phyloP scores from a whole-genome alignment of 495 filamentous ascomycete genomes.

The Penicillium silybi region DNA sequence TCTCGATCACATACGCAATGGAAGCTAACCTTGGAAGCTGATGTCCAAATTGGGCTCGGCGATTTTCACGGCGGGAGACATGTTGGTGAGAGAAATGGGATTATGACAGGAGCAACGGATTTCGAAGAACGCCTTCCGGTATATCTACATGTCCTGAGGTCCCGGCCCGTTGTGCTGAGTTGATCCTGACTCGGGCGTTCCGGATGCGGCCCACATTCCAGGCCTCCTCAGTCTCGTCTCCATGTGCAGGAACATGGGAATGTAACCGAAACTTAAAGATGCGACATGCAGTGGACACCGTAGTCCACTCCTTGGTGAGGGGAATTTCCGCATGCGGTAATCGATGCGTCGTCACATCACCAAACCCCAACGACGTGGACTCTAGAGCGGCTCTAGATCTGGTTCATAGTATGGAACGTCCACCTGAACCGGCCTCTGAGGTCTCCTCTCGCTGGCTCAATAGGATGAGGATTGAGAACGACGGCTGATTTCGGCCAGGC shows the following conservation, averaged over 20 bases:
- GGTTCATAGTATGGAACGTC: too few species aligned
- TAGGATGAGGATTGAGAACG: neutral
- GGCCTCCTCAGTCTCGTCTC: neutral
- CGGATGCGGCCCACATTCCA: constrained; percentile 4
- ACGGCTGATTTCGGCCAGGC: neutral
- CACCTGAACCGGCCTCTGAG: neutral
- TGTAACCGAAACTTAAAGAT: constrained; percentile 11
- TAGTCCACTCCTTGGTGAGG: neutral
- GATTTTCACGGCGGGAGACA: constrained; percentile 25
- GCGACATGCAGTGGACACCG: constrained; percentile 6
- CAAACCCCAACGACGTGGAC: neutral
- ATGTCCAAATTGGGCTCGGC: constrained; percentile 26
- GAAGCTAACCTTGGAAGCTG: constrained; percentile 23
- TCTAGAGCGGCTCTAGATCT: neutral
- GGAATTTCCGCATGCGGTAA: constrained; percentile 24
- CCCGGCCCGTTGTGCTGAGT: neutral
- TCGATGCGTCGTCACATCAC: neutral
- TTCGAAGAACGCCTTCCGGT: neutral
- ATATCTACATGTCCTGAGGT: constrained; percentile 2
- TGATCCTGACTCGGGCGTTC: neutral
- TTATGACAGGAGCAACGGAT: neutral
- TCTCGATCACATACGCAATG: neutral
- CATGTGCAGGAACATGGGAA: constrained; percentile 3
- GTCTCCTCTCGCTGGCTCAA: neutral
- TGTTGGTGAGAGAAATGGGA: neutral